Evolutionary conservation across 2,329 filamentous ascomycete species (phyloP), one percentile per base, ranked within the genome.

Genomic region (Aciculosporium take): DNA sequence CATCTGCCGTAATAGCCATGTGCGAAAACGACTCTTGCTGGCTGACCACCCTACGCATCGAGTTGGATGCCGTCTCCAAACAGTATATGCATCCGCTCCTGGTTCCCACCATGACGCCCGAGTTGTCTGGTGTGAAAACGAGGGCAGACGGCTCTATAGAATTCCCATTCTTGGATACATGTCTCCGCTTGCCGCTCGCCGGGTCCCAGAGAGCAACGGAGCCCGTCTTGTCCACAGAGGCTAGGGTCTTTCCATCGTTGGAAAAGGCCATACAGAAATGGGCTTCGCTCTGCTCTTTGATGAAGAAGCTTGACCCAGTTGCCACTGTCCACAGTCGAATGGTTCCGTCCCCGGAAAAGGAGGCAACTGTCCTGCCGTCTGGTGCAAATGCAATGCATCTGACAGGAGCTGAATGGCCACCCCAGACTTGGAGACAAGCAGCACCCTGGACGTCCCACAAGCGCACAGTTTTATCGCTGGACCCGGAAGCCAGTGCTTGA

Each of bases 291-390:
- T 51, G 49, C 34, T 46, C 47, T 27, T 43, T 43, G 35, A 53
- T 51, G 28, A 46, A 40, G 35, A 47, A 31, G 32, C 41, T 45
- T 10, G 34, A 40, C 10, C 45, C 39, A 5, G 33, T 41, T 4
- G 33, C 27, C 10, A 42, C 27, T 9, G 47, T 47, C 48, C 48
- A 54, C 4, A 53, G 18, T 18, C 46, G 43, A 7, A 49, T 27
- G 8, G 45, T 50, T 9, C 35, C 12, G 28, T 53, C 48, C 2
- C 37, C 5, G 2, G 44, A 51, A n/a, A 35, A 45, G 5, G 49
- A 53, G 25, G 45, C 51, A 7, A 54, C 29, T 24, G 35, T 43
- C 30, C 30, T 38, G n/a, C 45, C 41, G 27, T 54, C 46, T 7
- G 40, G 40, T 5, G 51, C 48, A 36, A 53, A 53, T 5, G 40